These are phyloP conservation scores for Leonotis leonurus DNA, from an alignment of 257 asterid genomes.

Conservation along the genomic window DNA sequence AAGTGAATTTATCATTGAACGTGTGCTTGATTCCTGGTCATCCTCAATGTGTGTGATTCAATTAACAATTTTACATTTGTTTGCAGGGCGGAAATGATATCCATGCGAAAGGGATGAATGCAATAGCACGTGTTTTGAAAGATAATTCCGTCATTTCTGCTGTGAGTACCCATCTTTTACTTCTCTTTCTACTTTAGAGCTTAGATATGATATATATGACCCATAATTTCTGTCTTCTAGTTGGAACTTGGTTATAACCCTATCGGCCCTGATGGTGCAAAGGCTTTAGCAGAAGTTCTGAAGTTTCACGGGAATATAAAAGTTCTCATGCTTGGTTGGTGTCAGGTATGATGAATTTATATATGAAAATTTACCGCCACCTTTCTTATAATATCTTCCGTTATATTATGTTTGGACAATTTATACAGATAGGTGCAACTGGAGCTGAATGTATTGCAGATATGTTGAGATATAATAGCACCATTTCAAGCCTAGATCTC, in stretches of 20 bases:
- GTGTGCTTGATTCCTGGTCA: neutral
- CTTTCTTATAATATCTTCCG: constrained; percentile 5
- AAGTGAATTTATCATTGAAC: neutral
- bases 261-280: constrained; percentile 88
- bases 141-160: constrained; percentile 74
- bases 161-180: constrained; percentile 38
- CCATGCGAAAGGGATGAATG: constrained; percentile 67
- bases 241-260: constrained; percentile 96
- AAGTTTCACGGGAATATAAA: constrained; percentile 79
- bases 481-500: constrained; percentile 68
- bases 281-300: constrained; percentile 84
- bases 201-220: neutral
- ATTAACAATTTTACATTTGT: constrained; percentile 8
- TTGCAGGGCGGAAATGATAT: constrained; percentile 94
- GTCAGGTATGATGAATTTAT: constrained; percentile 62
- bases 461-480: constrained; percentile 81
- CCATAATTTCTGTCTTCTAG: constrained; percentile 28
- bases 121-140: constrained; percentile 65
- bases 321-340: constrained; percentile 93
- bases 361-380: neutral
- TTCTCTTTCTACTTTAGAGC: neutral
- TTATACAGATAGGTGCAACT: constrained; percentile 64
- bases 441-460: constrained; percentile 87
- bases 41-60: neutral
- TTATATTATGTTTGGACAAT: constrained; percentile 9